Percentiles rank a stretch among this genome's conserved stretches.
Conservation (phyloP, 1,284 basidiomycete species). For the Macrocybe sp. region DNA sequence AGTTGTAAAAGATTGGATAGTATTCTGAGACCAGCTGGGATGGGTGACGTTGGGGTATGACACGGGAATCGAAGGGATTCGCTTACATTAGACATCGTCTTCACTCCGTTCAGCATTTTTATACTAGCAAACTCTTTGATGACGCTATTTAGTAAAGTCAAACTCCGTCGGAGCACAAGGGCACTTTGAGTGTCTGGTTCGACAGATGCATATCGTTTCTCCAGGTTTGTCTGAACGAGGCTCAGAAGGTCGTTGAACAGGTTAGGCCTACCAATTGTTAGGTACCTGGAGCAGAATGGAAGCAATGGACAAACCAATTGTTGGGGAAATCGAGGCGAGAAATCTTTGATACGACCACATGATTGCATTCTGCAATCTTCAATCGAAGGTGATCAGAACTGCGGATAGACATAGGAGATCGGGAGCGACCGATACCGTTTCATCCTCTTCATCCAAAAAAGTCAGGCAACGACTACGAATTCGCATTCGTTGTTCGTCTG, state of each 20-base stretch:
- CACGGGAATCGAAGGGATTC: conserved; percentile 4
- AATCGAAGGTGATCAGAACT: background rate
- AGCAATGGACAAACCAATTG: conserved; percentile 46
- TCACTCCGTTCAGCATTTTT: conserved; percentile 63
- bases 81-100: conserved; percentile 56
- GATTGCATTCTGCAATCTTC: conserved; percentile 72
- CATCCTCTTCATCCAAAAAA: conserved; percentile 70
- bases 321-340: conserved; percentile 68
- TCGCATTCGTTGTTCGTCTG: conserved; percentile 53
- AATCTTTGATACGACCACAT: conserved; percentile 64
- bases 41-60: conserved; percentile 1
- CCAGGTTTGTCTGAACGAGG: conserved; percentile 47
- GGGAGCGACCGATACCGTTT: conserved; percentile 42
- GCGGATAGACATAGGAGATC: conserved; percentile 6
- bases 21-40: conserved; percentile 52
- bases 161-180: conserved; percentile 53
- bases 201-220: conserved; percentile 39
- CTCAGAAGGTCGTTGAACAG: conserved; percentile 55
- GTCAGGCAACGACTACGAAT: conserved; percentile 58
- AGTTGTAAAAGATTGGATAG: conserved; percentile 44
- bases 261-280: conserved; percentile 44
- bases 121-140: conserved; percentile 64
- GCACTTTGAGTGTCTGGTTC: conserved; percentile 38
- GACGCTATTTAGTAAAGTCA: conserved; percentile 58
- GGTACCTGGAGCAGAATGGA: conserved; percentile 6